A percentile compares a stretch with the other conserved stretches of the same genome.
phyloP scores from a whole-genome alignment of 805 yeast genomes.

The Saturnispora zaruensis region DNA sequence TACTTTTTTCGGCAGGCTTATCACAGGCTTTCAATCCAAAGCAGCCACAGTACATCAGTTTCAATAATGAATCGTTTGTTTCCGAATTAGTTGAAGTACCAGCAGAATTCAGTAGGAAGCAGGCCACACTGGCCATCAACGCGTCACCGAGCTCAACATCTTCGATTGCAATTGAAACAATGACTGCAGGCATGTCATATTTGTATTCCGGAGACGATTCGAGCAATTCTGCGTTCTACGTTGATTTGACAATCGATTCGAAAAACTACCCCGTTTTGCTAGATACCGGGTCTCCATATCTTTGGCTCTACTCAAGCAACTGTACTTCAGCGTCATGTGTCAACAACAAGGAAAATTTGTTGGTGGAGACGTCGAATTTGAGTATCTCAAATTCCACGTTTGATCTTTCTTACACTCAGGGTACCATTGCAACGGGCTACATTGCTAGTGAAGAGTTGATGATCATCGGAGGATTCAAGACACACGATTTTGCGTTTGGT shows the following conservation, averaged over 20 bases:
- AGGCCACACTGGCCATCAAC: not conserved
- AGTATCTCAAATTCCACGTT: slow-evolving; percentile 27
- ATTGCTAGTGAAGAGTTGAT: slow-evolving; percentile 32
- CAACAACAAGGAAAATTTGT: slow-evolving; percentile 24
- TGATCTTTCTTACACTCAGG: slow-evolving; percentile 44
- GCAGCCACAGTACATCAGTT: slow-evolving; percentile 5
- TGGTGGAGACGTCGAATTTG: slow-evolving; percentile 15
- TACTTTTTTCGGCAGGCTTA: not conserved
- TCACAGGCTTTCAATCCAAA: slow-evolving; percentile 2
- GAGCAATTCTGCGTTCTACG: slow-evolving; percentile 26
- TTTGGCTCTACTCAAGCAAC: slow-evolving; percentile 51
- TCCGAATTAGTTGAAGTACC: slow-evolving; percentile 4
- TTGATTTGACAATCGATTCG: slow-evolving; percentile 33
- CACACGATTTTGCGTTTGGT: slow-evolving; percentile 42
- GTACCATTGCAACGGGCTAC: slow-evolving; percentile 40
- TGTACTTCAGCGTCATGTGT: slow-evolving; percentile 40
- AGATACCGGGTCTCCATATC: slow-evolving; percentile 58
- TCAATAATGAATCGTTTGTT: slow-evolving; percentile 1
- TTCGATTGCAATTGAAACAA: slow-evolving; percentile 9
- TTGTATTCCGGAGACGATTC: slow-evolving; percentile 22
- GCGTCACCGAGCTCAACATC: slow-evolving; percentile 5
- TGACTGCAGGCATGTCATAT: slow-evolving; percentile 22
- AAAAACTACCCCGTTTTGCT: slow-evolving; percentile 42
- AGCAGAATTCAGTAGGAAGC: not conserved
- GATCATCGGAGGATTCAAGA: slow-evolving; percentile 29